Evolutionary conservation across 306 rosid species (phyloP).

Genomic region (Crotalaria pallida): DNA sequence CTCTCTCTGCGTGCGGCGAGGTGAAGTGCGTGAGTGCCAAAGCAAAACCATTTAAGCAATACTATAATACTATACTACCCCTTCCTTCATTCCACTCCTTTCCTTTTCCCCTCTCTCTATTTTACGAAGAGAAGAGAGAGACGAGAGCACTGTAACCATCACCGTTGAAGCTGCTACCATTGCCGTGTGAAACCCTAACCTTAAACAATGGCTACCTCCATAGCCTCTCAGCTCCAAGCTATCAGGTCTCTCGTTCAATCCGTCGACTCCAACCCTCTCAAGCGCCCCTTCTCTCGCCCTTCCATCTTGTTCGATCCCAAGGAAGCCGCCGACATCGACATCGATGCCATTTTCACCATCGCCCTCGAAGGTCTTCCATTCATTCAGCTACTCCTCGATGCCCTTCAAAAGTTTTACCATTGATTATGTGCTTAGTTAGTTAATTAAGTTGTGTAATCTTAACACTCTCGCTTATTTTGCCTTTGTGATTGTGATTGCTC

Average conservation of each 20-base stretch:
- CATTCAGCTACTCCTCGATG: too few species aligned
- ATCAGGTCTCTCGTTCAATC: constrained; percentile 42
- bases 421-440: too few species aligned
- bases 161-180: neutral
- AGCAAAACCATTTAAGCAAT: too few species aligned
- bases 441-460: too few species aligned
- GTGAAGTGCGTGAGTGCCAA: too few species aligned
- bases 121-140: too few species aligned
- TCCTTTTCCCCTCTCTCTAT: too few species aligned
- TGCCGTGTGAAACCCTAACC: constrained; percentile 7
- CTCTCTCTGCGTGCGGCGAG: too few species aligned
- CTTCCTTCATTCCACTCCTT: too few species aligned
- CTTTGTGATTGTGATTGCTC: neutral
- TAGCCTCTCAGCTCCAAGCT: constrained; percentile 61
- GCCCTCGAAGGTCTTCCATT: constrained; percentile 62
- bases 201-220: constrained; percentile 64
- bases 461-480: neutral
- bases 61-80: too few species aligned
- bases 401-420: neutral
- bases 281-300: constrained; percentile 77
- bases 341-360: constrained; percentile 46
- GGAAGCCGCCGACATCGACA: constrained; percentile 70
- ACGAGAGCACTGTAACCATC: too few species aligned
- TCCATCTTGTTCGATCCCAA: constrained; percentile 72
- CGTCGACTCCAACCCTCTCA: constrained; percentile 52